Base-by-base conservation (phyloP, 345 rosid genomes). In the Salix suchowensis region DNA sequence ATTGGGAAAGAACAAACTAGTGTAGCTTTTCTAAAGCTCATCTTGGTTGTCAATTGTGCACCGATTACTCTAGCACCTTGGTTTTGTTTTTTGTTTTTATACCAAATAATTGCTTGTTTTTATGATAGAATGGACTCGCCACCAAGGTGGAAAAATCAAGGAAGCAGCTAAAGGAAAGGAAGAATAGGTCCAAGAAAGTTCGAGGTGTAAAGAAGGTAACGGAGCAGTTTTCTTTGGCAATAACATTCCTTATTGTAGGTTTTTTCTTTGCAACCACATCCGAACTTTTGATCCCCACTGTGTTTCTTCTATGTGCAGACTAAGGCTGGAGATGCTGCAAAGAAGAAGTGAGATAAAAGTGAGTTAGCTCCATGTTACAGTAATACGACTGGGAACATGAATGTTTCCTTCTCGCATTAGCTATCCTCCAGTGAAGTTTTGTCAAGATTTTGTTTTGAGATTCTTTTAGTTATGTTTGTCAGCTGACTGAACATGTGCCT, bases 251-350 rank as follows among this genome's bases (percentile, higher is more conserved):
- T 18, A 24, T 42, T 76, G 7, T 28, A 21, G 24, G 36, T 7
- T 23, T 52, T 55, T 39, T 68, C 48, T 58, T 19, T 24, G 32
- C 36, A 19, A 9, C 15, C 13, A 42, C 28, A 23, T 69, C 1
- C 16, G 28, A n/a, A 21, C 23, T 52, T 5, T 26, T 54, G 81
- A 72, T 50, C 14, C 64, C 6, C 4, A 21, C n/a, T 10, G n/a
- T 28, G 26, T 64, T 44, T 64, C 42, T 15, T 40, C 30, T n/a
- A 1, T 64, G 40, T 78, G 42, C 80, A 85, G 84, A 74, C 82
- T 15, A 86, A 86, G 75, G 85, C 84, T 4, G 64, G 85, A 52
- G 88, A 86, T 65, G 86, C 85, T 62, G 84, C 79, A 30, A 83
- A 84, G 84, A 86, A 83, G 74, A 86, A 83, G 66, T 79, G 79